Conservation (phyloP, 2,329 filamentous ascomycete species). For the Fonsecaea erecta region DNA sequence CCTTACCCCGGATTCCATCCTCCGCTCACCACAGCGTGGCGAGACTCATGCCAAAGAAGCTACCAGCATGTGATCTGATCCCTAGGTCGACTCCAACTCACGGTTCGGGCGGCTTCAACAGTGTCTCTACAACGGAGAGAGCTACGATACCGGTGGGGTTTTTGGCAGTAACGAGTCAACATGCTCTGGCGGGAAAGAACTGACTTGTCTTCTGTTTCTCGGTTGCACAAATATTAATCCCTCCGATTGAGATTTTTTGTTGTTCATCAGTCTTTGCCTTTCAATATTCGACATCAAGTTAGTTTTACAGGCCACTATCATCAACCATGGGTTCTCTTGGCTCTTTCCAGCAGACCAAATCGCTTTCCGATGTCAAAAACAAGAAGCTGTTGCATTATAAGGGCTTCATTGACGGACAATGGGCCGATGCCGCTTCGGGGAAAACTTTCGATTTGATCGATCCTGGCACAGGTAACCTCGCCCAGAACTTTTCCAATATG, state of each 20-base stretch:
- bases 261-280: not conserved
- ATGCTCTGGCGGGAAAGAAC: not conserved
- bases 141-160: not conserved
- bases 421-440: constrained; percentile 75
- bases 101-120: not conserved
- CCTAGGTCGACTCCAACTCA: not conserved
- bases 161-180: not conserved
- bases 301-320: not conserved
- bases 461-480: constrained; percentile 76
- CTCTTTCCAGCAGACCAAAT: constrained; percentile 3
- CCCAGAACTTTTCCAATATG: not conserved
- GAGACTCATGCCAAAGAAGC: not conserved
- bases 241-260: not conserved
- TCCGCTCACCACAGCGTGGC: not conserved
- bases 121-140: not conserved
- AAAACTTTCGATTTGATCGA: constrained; percentile 88
- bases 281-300: not conserved
- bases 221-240: not conserved
- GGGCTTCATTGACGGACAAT: constrained; percentile 39
- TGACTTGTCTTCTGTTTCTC: not conserved
- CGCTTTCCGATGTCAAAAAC: constrained; percentile 28
- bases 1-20: not conserved
- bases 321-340: constrained; percentile 7
- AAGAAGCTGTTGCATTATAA: constrained; percentile 36
- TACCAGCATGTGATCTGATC: not conserved